These are phyloP conservation scores for Moesziomyces aphidis DNA, from an alignment of 1,284 basidiomycete genomes.

Conservation along the genomic window DNA sequence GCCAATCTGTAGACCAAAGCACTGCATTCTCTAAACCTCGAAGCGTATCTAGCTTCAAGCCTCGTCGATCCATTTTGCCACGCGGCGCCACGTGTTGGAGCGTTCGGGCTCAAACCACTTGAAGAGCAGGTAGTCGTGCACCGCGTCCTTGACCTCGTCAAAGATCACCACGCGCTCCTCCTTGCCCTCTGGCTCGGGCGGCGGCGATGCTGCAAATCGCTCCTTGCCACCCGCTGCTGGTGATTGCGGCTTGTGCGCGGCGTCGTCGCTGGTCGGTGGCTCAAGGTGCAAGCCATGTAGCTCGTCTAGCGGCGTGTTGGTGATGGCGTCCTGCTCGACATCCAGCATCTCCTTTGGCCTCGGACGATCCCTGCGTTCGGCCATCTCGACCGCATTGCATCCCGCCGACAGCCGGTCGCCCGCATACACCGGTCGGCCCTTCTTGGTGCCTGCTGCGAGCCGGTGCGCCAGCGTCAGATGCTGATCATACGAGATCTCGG, in stretches of 20 bases:
- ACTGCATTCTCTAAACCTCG: too few species aligned
- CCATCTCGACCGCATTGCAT: slow-evolving; percentile 41
- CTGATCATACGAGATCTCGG: slow-evolving; percentile 62
- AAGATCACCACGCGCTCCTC: slow-evolving; percentile 55
- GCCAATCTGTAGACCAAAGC: too few species aligned
- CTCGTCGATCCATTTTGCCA: slow-evolving; percentile 58
- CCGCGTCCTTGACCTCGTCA: slow-evolving; percentile 59
- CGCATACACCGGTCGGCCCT: slow-evolving; percentile 41
- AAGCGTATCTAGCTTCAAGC: too few species aligned
- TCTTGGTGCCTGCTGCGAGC: slow-evolving; percentile 52
- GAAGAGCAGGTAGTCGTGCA: slow-evolving; percentile 63
- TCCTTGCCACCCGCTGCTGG: not conserved
- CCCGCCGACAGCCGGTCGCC: slow-evolving; percentile 45
- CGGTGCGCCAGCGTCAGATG: slow-evolving; percentile 63
- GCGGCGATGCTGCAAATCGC: slow-evolving; percentile 3
- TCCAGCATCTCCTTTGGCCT: slow-evolving; percentile 44
- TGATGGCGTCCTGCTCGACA: slow-evolving; percentile 10
- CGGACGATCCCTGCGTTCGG: slow-evolving; percentile 48
- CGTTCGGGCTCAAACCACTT: slow-evolving; percentile 64
- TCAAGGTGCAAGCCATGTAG: slow-evolving; percentile 3
- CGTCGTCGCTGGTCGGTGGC: not conserved
- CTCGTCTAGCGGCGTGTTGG: slow-evolving; percentile 15
- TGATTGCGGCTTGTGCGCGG: not conserved
- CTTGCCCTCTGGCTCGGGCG: slow-evolving; percentile 10
- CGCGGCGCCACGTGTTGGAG: slow-evolving; percentile 46